These are phyloP conservation scores for Lotmaria passim DNA, from an alignment of 208 protist species.

Conservation along the genomic window DNA sequence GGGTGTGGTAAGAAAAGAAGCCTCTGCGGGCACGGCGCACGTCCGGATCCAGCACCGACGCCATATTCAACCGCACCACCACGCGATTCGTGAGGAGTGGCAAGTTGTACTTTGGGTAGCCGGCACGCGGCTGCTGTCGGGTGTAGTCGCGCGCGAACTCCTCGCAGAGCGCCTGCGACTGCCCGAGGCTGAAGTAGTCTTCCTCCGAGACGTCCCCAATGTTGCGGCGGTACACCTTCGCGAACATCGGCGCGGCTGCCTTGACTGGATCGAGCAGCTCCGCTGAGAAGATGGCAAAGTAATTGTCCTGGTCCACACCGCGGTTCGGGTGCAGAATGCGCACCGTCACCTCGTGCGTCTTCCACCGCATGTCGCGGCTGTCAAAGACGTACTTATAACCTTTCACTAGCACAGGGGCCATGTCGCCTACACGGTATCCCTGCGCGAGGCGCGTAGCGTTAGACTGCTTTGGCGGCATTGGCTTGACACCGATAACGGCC, in stretches of 20 bases:
- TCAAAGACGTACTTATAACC: conserved; percentile 45
- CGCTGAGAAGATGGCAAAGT: conserved; percentile 54
- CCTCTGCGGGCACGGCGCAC: conserved; percentile 28
- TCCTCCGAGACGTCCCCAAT: conserved; percentile 47
- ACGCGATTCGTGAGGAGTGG: conserved; percentile 52
- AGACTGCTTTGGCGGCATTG: conserved; percentile 5
- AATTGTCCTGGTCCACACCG: conserved; percentile 53
- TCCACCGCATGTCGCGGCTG: conserved; percentile 35
- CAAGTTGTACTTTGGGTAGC: conserved; percentile 14
- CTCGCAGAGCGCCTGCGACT: conserved; percentile 64
- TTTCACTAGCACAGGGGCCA: conserved; percentile 23
- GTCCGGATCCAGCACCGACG: conserved; percentile 35
- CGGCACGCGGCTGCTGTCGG: not conserved
- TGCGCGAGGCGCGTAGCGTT: conserved; percentile 7
- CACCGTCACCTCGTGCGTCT: conserved; percentile 36
- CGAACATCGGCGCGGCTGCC: conserved; percentile 46
- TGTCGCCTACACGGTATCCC: conserved; percentile 20
- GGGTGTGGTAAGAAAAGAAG: conserved; percentile 67
- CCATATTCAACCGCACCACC: conserved; percentile 46
- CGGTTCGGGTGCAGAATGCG: conserved; percentile 53
- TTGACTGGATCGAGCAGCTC: conserved; percentile 36
- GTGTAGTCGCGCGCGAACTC: conserved; percentile 67
- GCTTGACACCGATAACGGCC: no score
- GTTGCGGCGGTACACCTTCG: conserved; percentile 60
- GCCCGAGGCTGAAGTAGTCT: conserved; percentile 71